phyloP scores from a whole-genome alignment of 2,329 filamentous ascomycete species.

The Ceratocystis colombiana region DNA sequence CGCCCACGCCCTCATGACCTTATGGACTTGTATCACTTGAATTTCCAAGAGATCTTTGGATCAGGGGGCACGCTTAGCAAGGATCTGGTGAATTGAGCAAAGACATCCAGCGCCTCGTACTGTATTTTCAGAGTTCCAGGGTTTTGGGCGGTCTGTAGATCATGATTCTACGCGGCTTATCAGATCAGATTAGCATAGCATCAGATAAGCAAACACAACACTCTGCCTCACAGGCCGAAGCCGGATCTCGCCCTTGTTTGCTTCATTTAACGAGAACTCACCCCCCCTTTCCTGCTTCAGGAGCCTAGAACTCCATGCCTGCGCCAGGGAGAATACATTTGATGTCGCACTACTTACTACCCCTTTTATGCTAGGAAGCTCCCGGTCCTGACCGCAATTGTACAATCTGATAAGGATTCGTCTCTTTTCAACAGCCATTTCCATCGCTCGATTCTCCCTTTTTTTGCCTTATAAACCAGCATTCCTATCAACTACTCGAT shows the following conservation, averaged over 20 bases:
- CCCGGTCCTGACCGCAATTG: neutral
- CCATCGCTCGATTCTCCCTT: neutral
- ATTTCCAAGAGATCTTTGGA: neutral
- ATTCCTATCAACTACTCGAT: neutral
- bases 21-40: neutral
- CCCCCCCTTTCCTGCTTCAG: neutral
- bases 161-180: neutral
- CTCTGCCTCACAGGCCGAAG: neutral
- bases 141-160: neutral
- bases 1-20: neutral
- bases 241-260: neutral
- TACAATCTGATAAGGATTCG: neutral
- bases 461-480: neutral
- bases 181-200: neutral
- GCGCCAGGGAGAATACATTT: neutral
- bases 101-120: neutral
- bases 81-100: neutral
- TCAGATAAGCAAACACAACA: neutral
- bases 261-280: neutral
- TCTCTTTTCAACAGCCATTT: neutral
- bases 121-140: neutral
- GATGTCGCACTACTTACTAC: neutral
- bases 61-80: neutral
- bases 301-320: neutral
- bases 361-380: neutral